A percentile compares a stretch with the other conserved stretches of the same genome.
Conservation (phyloP, 2,329 filamentous ascomycete genomes). For the Cladosporium phlei region DNA sequence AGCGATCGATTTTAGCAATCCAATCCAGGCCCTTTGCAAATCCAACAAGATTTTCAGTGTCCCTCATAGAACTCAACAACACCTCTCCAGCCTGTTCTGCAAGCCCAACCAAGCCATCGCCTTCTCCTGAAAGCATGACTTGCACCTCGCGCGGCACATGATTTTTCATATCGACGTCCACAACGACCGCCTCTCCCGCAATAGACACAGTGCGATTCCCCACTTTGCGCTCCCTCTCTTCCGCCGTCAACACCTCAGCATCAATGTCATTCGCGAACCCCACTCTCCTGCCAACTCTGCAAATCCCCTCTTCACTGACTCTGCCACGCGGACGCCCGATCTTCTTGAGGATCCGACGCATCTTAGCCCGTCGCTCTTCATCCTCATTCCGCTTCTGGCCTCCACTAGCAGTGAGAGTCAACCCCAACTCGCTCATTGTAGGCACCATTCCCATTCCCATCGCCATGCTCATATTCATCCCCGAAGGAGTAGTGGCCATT, state of each 20-base stretch:
- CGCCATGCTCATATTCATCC: background rate
- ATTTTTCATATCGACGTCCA: conserved; percentile 30
- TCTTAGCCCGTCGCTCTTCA: conserved; percentile 48
- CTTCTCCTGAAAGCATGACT: conserved; percentile 47
- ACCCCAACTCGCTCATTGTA: conserved; percentile 39
- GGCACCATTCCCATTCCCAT: conserved; percentile 36
- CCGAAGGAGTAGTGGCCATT: conserved; percentile 31
- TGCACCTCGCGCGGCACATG: conserved; percentile 49
- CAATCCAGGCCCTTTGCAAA: conserved; percentile 70
- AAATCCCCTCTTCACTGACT: conserved; percentile 70
- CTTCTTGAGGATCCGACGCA: conserved; percentile 59
- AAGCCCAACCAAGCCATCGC: conserved; percentile 55
- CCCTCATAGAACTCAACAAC: conserved; percentile 59
- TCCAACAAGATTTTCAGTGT: conserved; percentile 56
- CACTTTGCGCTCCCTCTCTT: conserved; percentile 21
- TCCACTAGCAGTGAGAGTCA: conserved; percentile 34
- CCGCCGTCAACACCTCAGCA: conserved; percentile 14
- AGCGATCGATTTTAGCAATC: conserved; percentile 64
- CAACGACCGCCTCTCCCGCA: conserved; percentile 32
- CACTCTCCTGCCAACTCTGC: conserved; percentile 61
- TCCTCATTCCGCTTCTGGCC: conserved; percentile 43
- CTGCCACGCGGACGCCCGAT: conserved; percentile 64
- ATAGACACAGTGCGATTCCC: conserved; percentile 34
- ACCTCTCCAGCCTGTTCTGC: conserved; percentile 61
- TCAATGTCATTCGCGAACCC: conserved; percentile 51